A percentile compares a stretch with the other conserved stretches of the same genome.
phyloP scores from a whole-genome alignment of 768 basidiomycete species.

The Kwoniella bestiolae region DNA sequence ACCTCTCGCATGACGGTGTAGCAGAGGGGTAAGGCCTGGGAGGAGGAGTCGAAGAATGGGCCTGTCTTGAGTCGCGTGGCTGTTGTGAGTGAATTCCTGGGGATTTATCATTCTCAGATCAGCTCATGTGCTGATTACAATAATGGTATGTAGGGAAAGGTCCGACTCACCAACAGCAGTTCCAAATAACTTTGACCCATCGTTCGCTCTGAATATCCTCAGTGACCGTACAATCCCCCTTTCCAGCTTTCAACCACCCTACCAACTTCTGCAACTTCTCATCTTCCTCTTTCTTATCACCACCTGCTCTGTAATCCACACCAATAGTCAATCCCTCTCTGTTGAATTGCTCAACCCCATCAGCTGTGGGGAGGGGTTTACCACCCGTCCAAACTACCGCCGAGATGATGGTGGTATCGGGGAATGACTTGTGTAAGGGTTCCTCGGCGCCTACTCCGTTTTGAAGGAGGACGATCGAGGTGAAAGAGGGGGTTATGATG shows the following conservation, averaged over 20 bases:
- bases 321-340: constrained; percentile 52
- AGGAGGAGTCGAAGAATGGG: constrained; percentile 47
- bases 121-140: too few species aligned
- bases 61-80: constrained; percentile 48
- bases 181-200: constrained; percentile 57
- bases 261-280: constrained; percentile 42
- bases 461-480: constrained; percentile 52
- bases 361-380: constrained; percentile 25
- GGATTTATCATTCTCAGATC: too few species aligned
- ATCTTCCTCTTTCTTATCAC: constrained; percentile 39
- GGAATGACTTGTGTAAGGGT: constrained; percentile 50
- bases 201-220: constrained; percentile 53
- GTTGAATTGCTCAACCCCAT: constrained; percentile 54
- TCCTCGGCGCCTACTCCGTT: constrained; percentile 56
- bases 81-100: constrained; percentile 54
- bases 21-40: constrained; percentile 44
- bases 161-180: constrained; percentile 24
- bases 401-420: constrained; percentile 50
- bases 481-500: constrained; percentile 33
- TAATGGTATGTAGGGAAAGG: too few species aligned
- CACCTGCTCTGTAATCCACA: constrained; percentile 41
- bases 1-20: constrained; percentile 52
- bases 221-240: constrained; percentile 44
- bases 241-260: constrained; percentile 34
- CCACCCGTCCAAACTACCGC: constrained; percentile 56